Conservation (phyloP, 768 basidiomycete species). For the Coprinopsis marcescibilis region DNA sequence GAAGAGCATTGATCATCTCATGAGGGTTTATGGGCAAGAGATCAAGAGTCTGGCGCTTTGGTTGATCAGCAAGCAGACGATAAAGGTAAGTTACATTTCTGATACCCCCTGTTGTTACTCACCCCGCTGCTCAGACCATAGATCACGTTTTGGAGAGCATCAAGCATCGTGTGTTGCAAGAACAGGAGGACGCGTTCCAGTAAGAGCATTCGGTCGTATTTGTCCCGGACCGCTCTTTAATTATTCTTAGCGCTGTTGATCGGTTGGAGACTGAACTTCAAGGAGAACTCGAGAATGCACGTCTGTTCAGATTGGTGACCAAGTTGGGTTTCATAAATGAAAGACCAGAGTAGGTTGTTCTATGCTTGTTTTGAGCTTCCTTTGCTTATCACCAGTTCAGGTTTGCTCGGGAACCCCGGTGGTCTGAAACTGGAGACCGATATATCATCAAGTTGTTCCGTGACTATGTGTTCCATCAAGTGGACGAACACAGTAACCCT, state of each 20-base stretch:
- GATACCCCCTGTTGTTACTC: neutral
- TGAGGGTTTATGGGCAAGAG: conserved; percentile 71
- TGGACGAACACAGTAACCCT: conserved; percentile 85
- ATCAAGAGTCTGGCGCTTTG: conserved; percentile 77
- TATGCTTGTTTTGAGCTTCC: neutral
- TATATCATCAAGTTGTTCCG: conserved; percentile 98
- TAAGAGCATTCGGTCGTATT: conserved; percentile 28
- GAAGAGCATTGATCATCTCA: conserved; percentile 72
- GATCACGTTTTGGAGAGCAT: conserved; percentile 80
- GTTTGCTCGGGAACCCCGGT: conserved; percentile 91
- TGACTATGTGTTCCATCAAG: conserved; percentile 97
- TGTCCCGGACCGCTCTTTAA: neutral
- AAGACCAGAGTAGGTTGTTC: conserved; percentile 79
- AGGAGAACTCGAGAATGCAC: conserved; percentile 89
- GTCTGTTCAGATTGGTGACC: conserved; percentile 81
- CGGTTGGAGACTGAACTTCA: conserved; percentile 77
- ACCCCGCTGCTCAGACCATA: conserved; percentile 48
- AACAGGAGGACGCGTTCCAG: conserved; percentile 82
- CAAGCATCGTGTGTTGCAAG: conserved; percentile 60
- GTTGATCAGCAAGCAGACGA: conserved; percentile 69
- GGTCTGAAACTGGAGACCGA: conserved; percentile 98
- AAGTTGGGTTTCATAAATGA: conserved; percentile 99
- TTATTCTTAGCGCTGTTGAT: conserved; percentile 60
- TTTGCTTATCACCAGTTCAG: conserved; percentile 32
- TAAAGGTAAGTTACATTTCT: conserved; percentile 42